Evolutionary conservation across 768 basidiomycete genomes (phyloP).

Genomic region (Russula brevipes): DNA sequence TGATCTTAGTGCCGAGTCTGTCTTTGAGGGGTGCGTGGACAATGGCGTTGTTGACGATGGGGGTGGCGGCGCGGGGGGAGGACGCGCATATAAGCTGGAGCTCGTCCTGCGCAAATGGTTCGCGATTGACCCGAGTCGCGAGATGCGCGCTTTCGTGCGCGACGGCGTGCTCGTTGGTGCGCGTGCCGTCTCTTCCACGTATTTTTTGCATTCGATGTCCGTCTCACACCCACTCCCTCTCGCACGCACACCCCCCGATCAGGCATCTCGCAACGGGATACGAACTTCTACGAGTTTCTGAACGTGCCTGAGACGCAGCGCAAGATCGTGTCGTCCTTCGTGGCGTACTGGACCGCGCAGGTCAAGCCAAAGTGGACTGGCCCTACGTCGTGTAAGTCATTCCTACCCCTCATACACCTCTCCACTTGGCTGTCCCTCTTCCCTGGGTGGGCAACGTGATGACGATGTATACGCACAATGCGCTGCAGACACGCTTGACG

Average conservation of each 20-base stretch:
- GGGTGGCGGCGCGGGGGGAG: not conserved
- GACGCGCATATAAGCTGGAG: constrained; percentile 56
- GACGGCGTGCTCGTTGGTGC: constrained; percentile 65
- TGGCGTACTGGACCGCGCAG: constrained; percentile 61
- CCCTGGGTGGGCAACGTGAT: no score
- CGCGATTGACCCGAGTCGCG: constrained; percentile 73
- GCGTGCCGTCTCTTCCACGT: constrained; percentile 29
- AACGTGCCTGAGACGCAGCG: constrained; percentile 52
- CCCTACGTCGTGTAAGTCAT: constrained; percentile 58
- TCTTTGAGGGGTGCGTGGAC: constrained; percentile 62
- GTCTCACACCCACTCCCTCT: no score
- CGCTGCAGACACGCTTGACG: constrained; percentile 73
- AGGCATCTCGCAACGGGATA: constrained; percentile 87
- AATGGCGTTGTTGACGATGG: not conserved
- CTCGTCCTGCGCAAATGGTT: constrained; percentile 91
- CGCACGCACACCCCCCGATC: not conserved
- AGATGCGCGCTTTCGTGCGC: constrained; percentile 88
- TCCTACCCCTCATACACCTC: not conserved
- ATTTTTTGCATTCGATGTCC: no score
- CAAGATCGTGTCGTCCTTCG: constrained; percentile 49
- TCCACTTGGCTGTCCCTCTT: no score
- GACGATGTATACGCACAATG: not conserved
- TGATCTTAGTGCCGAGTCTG: constrained; percentile 53
- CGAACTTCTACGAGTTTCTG: constrained; percentile 83
- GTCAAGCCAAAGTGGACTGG: constrained; percentile 57